A percentile compares a stretch with the other conserved stretches of the same genome.
Evolutionary conservation across 306 rosid species (phyloP).

Genomic region (Datisca glomerata): DNA sequence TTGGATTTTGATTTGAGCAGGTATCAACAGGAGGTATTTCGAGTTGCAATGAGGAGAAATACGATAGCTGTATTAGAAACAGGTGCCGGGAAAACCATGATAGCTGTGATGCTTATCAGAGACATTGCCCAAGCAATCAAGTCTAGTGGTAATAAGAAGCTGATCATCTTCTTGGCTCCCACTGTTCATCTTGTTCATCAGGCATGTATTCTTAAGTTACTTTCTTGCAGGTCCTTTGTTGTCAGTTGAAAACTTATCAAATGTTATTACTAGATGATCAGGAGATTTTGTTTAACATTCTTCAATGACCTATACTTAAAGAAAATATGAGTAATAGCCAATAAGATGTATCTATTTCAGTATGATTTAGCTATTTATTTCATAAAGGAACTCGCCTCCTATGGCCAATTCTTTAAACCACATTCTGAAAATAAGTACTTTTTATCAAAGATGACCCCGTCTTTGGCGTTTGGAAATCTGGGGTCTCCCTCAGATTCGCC

Average conservation of each 20-base stretch:
- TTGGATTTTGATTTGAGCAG: slow-evolving; percentile 16
- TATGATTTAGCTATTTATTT: too few relatives aligned
- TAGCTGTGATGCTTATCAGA: slow-evolving; percentile 70
- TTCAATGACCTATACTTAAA: too few relatives aligned
- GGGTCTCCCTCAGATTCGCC: too few relatives aligned
- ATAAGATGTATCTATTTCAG: too few relatives aligned
- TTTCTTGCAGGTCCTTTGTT: neutral
- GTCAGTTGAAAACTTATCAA: neutral
- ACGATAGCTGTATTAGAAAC: slow-evolving; percentile 80
- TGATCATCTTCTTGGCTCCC: slow-evolving; percentile 71
- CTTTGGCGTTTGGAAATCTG: too few relatives aligned
- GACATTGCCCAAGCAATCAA: slow-evolving; percentile 32
- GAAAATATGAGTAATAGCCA: too few relatives aligned
- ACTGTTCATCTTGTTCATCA: slow-evolving; percentile 85
- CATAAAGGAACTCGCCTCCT: too few relatives aligned
- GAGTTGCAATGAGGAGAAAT: slow-evolving; percentile 55
- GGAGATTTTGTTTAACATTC: too few relatives aligned
- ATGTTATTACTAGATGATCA: too few relatives aligned
- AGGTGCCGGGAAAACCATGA: slow-evolving; percentile 70
- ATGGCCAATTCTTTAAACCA: too few relatives aligned
- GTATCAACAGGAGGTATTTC: slow-evolving; percentile 54
- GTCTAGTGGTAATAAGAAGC: slow-evolving; percentile 24
- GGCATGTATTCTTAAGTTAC: slow-evolving; percentile 22
- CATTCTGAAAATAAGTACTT: too few relatives aligned
- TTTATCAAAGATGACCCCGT: too few relatives aligned